Conservation (phyloP, 1,284 basidiomycete species). For the Sparassis latifolia region DNA sequence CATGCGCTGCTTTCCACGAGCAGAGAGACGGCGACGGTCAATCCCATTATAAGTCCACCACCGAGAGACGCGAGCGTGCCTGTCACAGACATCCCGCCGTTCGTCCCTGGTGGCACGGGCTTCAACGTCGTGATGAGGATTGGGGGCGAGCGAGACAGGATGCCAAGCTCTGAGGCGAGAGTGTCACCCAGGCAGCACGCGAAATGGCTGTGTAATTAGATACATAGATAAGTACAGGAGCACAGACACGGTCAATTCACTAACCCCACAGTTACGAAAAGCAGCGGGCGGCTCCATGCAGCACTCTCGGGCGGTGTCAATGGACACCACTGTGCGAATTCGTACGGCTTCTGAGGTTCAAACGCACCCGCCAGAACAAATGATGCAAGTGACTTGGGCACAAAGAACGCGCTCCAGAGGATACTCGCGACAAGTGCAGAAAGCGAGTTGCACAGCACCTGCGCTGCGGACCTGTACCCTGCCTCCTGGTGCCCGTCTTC, state of each 20-base stretch:
- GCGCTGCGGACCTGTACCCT: constrained; percentile 69
- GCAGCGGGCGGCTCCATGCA: constrained; percentile 51
- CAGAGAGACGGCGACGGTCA: constrained; percentile 52
- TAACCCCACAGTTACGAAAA: constrained; percentile 68
- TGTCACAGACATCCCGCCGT: constrained; percentile 76
- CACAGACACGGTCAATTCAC: constrained; percentile 17
- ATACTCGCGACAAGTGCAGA: constrained; percentile 60
- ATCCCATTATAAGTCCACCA: constrained; percentile 73
- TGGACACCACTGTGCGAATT: constrained; percentile 47
- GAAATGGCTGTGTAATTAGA: constrained; percentile 53
- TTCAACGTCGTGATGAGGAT: constrained; percentile 70
- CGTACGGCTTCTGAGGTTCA: constrained; percentile 15
- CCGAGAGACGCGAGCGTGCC: constrained; percentile 71
- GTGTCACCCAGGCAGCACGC: constrained; percentile 83
- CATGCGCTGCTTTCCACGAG: constrained; percentile 55
- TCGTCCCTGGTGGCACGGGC: constrained; percentile 83
- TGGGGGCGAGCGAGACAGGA: constrained; percentile 64
- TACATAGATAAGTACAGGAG: background rate
- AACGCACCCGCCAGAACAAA: constrained; percentile 13
- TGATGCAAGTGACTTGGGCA: constrained; percentile 29
- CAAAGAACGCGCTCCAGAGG: constrained; percentile 58
- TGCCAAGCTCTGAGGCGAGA: constrained; percentile 77
- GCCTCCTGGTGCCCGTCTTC: constrained; percentile 74
- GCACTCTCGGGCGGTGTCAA: constrained; percentile 31
- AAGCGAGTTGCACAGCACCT: constrained; percentile 80